Evolutionary conservation across 805 yeast species (phyloP).

Genomic region (Pichia phayaonensis): DNA sequence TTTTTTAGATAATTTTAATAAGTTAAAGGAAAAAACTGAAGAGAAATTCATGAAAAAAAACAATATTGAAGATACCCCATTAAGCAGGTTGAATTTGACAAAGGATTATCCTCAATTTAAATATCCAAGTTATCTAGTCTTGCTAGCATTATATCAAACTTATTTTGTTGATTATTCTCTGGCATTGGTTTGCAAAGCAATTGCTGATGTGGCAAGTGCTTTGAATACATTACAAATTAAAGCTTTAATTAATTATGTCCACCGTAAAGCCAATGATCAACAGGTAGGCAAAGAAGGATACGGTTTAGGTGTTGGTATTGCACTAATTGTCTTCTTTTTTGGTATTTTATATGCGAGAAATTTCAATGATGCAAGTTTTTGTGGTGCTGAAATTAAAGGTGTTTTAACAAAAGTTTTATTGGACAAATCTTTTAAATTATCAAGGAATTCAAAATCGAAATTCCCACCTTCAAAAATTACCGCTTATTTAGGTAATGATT

Average conservation of each 20-base stretch:
- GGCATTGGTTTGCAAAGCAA: constrained; percentile 34
- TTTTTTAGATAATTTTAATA: constrained; percentile 31
- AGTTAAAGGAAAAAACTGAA: constrained; percentile 26
- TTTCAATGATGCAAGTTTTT: constrained; percentile 50
- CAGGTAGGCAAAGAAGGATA: constrained; percentile 49
- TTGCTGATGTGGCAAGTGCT: constrained; percentile 43
- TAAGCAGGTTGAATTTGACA: constrained; percentile 25
- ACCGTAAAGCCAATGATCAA: constrained; percentile 37
- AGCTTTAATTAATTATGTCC: constrained; percentile 58
- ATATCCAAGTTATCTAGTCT: constrained; percentile 39
- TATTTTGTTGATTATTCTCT: constrained; percentile 38
- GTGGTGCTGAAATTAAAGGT: constrained; percentile 68
- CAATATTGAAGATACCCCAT: constrained; percentile 25
- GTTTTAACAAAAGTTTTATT: constrained; percentile 63
- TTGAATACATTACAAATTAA: constrained; percentile 62
- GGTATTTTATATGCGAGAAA: constrained; percentile 52
- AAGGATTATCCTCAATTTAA: constrained; percentile 32
- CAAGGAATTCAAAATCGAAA: constrained; percentile 47
- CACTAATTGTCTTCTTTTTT: constrained; percentile 42
- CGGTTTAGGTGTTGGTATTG: constrained; percentile 70
- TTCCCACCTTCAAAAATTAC: constrained; percentile 68
- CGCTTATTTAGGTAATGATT: constrained; percentile 72
- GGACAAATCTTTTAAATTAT: constrained; percentile 57
- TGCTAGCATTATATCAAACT: constrained; percentile 41
- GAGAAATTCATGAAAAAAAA: constrained; percentile 26